Percentiles rank a stretch among this genome's conserved stretches.
These are phyloP conservation scores for Blastobotrys mokoenaii DNA, from an alignment of 805 yeast genomes.

Conservation along the genomic window DNA sequence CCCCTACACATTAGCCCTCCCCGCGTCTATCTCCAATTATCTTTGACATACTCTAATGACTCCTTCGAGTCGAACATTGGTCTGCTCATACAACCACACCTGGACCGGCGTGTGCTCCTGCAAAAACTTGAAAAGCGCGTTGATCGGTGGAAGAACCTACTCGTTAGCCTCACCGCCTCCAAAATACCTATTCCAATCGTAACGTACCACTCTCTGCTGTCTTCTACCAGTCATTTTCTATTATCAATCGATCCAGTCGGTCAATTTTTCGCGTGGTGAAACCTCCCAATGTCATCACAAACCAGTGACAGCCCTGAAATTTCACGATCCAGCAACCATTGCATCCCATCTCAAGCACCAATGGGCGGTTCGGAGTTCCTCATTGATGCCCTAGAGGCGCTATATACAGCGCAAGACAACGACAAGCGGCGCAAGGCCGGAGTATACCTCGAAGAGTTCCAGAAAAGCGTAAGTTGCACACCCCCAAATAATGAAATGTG, in stretches of 20 bases:
- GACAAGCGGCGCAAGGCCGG: slow-evolving; percentile 38
- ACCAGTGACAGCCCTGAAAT: background rate
- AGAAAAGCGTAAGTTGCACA: slow-evolving; percentile 41
- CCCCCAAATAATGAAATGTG: background rate
- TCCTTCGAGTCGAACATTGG: slow-evolving; percentile 69
- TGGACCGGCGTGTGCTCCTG: slow-evolving; percentile 75
- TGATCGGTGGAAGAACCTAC: slow-evolving; percentile 80
- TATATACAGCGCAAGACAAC: slow-evolving; percentile 39
- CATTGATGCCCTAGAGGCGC: slow-evolving; percentile 33
- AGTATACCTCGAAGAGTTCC: slow-evolving; percentile 66
- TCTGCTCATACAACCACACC: slow-evolving; percentile 87
- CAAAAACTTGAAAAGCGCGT: slow-evolving; percentile 75
- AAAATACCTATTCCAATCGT: background rate
- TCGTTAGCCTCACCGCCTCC: background rate
- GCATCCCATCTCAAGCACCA: background rate
- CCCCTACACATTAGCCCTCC: slow-evolving; percentile 36
- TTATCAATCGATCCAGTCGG: too few species aligned
- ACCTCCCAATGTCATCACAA: too few species aligned
- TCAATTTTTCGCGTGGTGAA: too few species aligned
- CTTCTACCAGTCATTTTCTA: slow-evolving; percentile 26
- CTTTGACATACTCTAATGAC: slow-evolving; percentile 40
- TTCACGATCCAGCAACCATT: slow-evolving; percentile 1
- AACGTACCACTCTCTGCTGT: slow-evolving; percentile 37
- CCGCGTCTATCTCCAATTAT: background rate
- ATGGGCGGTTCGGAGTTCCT: background rate